Evolutionary conservation across 768 basidiomycete species (phyloP), one percentile per base, ranked within the genome.

Genomic region (Holtermanniella nyarrowii): DNA sequence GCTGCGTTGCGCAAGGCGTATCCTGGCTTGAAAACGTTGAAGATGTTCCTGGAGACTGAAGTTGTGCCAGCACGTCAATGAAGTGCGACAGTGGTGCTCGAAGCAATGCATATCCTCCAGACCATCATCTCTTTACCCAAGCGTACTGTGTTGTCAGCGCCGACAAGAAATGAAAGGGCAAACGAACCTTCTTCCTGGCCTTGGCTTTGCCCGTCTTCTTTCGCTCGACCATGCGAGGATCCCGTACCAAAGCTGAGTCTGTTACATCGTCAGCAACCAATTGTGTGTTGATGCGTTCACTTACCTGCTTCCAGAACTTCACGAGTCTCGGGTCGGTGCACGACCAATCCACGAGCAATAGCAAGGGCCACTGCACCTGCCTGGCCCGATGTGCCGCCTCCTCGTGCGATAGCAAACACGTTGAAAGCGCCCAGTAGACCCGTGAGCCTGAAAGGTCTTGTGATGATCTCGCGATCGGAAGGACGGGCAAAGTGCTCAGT

Each of bases 161-260:
- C 14, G 12, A 24, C 20, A 12, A 1, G 11, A 66, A 21, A 43
- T 27, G 40, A 41, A 18, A 53, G 37, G 37, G 24, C 5, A 26
- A 13, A 81, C 86, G 42, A 72, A 90, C 88, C 75, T 79, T 78
- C 75, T 91, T 90, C 73, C 91, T 82, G 54, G 93, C 89, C 76
- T 95, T 95, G 54, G 85, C 81, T 63, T 81, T 72, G 52, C 88
- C 88, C 14, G 93, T 87, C 79, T 99, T 99, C 76, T 99, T 99
- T 62, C 93, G 79, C 74, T 99, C 93, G 25, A 95, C 91, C 87
- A 93, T 87, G 72, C 95, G 84, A 43, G 90, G 88, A 76, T 99
- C 93, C 62, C 91, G 82, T 70, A 82, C 81, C 52, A 88, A 73
- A 44, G 91, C 75, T 75, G 88, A 84, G 53, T 86, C 91, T 95